Conservation (phyloP, 2,329 filamentous ascomycete genomes). For the Akanthomyces muscarius region DNA sequence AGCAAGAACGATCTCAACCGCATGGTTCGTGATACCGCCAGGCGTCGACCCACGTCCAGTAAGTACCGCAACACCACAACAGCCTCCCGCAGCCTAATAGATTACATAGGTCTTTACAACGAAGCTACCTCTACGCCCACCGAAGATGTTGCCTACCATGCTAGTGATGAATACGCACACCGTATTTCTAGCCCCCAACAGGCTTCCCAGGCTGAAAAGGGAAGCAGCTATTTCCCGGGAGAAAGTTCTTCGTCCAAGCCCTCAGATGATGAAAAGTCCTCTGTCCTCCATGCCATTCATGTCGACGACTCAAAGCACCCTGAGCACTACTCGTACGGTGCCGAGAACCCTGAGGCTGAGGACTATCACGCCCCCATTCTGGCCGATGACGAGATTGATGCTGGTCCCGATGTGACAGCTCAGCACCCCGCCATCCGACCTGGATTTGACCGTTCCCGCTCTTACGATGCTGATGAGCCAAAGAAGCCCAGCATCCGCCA, state of each 20-base stretch:
- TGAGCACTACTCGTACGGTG: constrained; percentile 36
- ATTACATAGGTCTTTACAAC: constrained; percentile 55
- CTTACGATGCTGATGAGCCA: constrained; percentile 50
- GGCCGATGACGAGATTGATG: constrained; percentile 80
- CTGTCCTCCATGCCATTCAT: constrained; percentile 63
- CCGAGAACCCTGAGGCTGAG: constrained; percentile 49
- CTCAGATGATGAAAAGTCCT: constrained; percentile 25
- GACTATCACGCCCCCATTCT: constrained; percentile 75
- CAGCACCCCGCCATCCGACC: constrained; percentile 81
- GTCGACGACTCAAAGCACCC: constrained; percentile 58
- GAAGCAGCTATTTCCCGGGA: constrained; percentile 4
- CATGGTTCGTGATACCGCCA: constrained; percentile 71
- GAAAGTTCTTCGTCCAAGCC: background rate
- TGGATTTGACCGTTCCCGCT: constrained; percentile 15
- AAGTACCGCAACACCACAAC: background rate
- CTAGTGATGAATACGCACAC: constrained; percentile 77
- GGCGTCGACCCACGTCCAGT: constrained; percentile 34
- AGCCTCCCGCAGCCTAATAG: constrained; percentile 21
- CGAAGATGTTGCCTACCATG: constrained; percentile 86
- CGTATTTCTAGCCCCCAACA: constrained; percentile 68
- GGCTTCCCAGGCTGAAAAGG: constrained; percentile 24
- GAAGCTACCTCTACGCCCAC: constrained; percentile 71
- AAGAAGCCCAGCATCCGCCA: constrained; percentile 63
- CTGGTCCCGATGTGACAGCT: constrained; percentile 63
- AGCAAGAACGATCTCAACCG: constrained; percentile 87